These are phyloP conservation scores for Pestalotiopsis sp. DNA, from an alignment of 2,329 filamentous ascomycete species.

Conservation along the genomic window DNA sequence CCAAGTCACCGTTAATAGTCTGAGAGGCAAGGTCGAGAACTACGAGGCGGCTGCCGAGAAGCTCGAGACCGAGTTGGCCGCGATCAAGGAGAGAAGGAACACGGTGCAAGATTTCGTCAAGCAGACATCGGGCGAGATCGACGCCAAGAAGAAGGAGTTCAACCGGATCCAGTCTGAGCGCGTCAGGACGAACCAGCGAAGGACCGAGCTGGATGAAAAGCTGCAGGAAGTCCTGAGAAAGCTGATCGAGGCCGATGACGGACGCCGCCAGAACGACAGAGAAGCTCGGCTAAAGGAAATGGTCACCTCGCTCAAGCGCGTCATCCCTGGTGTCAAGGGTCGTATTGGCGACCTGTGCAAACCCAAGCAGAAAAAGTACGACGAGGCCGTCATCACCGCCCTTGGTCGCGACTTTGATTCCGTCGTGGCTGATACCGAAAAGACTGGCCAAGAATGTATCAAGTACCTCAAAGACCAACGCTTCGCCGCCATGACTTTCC, in stretches of 20 bases:
- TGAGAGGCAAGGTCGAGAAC: constrained; percentile 85
- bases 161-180: constrained; percentile 85
- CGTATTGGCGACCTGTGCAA: constrained; percentile 90
- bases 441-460: constrained; percentile 91
- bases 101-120: constrained; percentile 65
- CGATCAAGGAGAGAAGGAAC: constrained; percentile 69
- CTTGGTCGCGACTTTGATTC: constrained; percentile 93
- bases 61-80: constrained; percentile 70
- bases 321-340: constrained; percentile 90
- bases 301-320: constrained; percentile 82
- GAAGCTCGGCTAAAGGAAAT: constrained; percentile 81
- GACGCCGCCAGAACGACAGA: constrained; percentile 81
- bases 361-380: constrained; percentile 96
- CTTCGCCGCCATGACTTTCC: constrained; percentile 86
- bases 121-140: constrained; percentile 75
- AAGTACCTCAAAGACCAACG: constrained; percentile 91
- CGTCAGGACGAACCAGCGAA: constrained; percentile 76
- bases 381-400: constrained; percentile 89
- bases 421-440: constrained; percentile 92
- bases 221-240: constrained; percentile 79
- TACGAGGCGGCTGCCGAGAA: constrained; percentile 75
- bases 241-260: constrained; percentile 83
- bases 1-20: constrained; percentile 84
- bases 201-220: constrained; percentile 90
- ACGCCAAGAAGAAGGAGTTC: constrained; percentile 86